Conservation (phyloP, 768 basidiomycete species). For the Exsudoporus frostii region DNA sequence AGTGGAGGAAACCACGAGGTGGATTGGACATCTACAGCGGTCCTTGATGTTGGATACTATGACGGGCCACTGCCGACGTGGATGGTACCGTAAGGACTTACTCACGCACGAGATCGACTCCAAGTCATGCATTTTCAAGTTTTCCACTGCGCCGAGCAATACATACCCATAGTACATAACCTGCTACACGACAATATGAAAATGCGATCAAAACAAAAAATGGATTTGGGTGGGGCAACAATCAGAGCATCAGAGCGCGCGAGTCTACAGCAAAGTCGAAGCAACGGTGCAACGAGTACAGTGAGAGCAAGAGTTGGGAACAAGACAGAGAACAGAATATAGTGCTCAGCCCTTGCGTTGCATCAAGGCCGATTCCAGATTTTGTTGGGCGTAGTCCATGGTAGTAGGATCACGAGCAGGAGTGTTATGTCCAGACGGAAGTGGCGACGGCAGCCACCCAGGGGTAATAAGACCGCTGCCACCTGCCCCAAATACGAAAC, state of each 20-base stretch:
- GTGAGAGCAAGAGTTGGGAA: neutral
- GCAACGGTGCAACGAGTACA: conserved; percentile 1
- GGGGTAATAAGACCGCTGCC: conserved; percentile 85
- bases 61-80: neutral
- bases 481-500: conserved; percentile 81
- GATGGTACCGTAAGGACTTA: neutral
- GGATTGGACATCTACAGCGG: conserved; percentile 5
- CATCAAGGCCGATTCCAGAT: conserved; percentile 22
- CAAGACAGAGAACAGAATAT: conserved; percentile 1
- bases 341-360: conserved; percentile 25
- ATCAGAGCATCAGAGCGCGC: neutral
- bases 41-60: neutral
- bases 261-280: neutral
- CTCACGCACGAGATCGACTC: no score
- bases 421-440: conserved; percentile 53
- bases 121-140: neutral
- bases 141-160: neutral
- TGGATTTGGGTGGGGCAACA: neutral
- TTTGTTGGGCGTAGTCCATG: conserved; percentile 29
- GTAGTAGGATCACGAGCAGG: conserved; percentile 28
- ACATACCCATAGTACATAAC: conserved; percentile 19
- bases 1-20: conserved; percentile 1
- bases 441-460: conserved; percentile 55
- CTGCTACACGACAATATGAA: conserved; percentile 3
- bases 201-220: conserved; percentile 13